Percentiles rank a stretch among this genome's conserved stretches.
Evolutionary conservation across 176 grass and related monocot species (phyloP).

Genomic region (Juncus effusus): DNA sequence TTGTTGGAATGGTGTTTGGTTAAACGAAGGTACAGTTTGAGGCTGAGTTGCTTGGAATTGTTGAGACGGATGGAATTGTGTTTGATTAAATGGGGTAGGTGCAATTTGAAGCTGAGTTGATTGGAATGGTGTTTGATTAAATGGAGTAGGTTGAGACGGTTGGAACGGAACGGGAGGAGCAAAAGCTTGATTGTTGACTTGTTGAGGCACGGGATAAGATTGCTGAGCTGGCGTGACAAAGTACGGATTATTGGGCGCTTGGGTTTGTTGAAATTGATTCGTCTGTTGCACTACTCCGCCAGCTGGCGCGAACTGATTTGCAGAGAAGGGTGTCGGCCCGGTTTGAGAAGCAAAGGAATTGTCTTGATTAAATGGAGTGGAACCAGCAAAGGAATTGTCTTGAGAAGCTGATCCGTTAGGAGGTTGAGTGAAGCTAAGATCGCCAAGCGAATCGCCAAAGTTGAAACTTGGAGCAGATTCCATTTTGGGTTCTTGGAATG

Average conservation of each 20-base stretch:
- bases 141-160: too few species aligned
- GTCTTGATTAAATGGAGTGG: conserved; percentile 25
- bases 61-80: conserved; percentile 39
- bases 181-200: not conserved
- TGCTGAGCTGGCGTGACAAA: too few species aligned
- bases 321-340: too few species aligned
- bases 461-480: conserved; percentile 49
- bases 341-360: conserved; percentile 6
- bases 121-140: too few species aligned
- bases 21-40: conserved; percentile 34
- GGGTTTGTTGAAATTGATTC: too few species aligned
- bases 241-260: too few species aligned
- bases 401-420: conserved; percentile 16
- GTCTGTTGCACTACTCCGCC: too few species aligned
- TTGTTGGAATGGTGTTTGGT: conserved; percentile 41
- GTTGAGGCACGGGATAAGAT: too few species aligned
- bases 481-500: conserved; percentile 21
- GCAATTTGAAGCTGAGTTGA: conserved; percentile 31
- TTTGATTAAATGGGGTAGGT: conserved; percentile 21
- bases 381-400: conserved; percentile 44
- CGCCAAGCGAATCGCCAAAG: conserved; percentile 76
- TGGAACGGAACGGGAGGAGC: conserved; percentile 4
- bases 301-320: too few species aligned
- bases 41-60: conserved; percentile 46
- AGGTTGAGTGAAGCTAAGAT: conserved; percentile 45